These are phyloP conservation scores for Anthracocystis setariae DNA, from an alignment of 1,284 basidiomycete genomes.

Conservation along the genomic window DNA sequence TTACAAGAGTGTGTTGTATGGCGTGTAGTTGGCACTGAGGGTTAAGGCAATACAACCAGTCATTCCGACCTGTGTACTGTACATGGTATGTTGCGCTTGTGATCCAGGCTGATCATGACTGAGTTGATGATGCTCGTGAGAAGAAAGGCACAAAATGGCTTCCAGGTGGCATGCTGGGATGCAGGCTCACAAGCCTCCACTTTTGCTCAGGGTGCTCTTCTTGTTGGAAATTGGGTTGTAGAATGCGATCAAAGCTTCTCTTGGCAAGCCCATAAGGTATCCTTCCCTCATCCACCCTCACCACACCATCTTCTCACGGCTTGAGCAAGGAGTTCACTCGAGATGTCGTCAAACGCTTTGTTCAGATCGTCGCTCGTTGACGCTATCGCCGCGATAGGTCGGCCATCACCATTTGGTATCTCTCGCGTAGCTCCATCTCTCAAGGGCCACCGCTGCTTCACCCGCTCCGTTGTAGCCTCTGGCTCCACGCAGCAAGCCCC, in stretches of 20 bases:
- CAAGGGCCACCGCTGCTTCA: neutral
- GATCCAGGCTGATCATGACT: too few relatives aligned
- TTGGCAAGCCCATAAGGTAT: too few relatives aligned
- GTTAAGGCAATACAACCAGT: neutral
- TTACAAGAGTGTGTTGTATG: conserved; percentile 66
- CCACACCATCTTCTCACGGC: too few relatives aligned
- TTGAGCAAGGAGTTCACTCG: too few relatives aligned
- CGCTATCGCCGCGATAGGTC: too few relatives aligned
- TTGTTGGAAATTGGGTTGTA: too few relatives aligned
- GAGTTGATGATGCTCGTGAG: neutral
- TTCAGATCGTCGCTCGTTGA: too few relatives aligned
- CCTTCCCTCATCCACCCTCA: too few relatives aligned
- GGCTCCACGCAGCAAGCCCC: neutral
- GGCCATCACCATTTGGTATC: too few relatives aligned
- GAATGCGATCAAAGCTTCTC: too few relatives aligned
- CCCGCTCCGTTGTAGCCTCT: neutral
- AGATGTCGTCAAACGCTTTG: too few relatives aligned
- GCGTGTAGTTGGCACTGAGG: conserved; percentile 27
- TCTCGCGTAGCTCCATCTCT: neutral
- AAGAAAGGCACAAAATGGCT: neutral
- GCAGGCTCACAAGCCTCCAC: neutral
- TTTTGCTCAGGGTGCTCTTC: neutral
- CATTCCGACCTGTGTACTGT: neutral
- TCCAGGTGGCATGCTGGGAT: too few relatives aligned
- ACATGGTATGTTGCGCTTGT: neutral